Evolutionary conservation across 140 eudicot species (phyloP), one percentile per base, ranked within the genome.

Genomic region (Eryngium alpinum): DNA sequence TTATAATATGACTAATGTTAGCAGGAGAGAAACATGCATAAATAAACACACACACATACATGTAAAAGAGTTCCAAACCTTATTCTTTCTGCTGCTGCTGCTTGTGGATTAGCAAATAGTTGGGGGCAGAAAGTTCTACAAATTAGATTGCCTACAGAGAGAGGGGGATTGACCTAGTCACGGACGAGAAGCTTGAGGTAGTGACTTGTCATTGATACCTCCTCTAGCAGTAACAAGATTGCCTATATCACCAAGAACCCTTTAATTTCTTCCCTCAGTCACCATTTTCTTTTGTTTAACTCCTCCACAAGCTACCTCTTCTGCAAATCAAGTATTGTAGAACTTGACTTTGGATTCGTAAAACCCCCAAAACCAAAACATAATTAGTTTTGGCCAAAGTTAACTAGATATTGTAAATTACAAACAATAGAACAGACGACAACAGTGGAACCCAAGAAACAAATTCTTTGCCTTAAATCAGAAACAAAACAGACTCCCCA

Each of bases 41-140:
- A 9, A 22, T 9, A 2, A 70, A 34, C 46, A 38, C 46, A 38
- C 4, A 38, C 46, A 38, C 46, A 38, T 7, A 38, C 46, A 38
- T 7, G 7, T 28, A 21, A 49, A 69, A 17, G 67, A 38, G 19
- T n/a, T 77, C 46, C 46, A 38, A 2, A 86, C 97, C 93, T 94
- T 91, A 28, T 85, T 88, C 83, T 87, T 92, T 67, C 88, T 87
- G 34, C 86, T 12, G 84, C 91, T 72, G 88, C 91, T 43, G 90
- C 91, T 77, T 94, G 98, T 79, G 98, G 92, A 82, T 94, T 94
- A 49, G 97, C 98, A 14, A 94, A 88, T 81, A 94, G 81, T 73
- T 92, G 94, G 44, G 98, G 97, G 84, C 97, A 85, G 77, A 94
- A 94, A 79, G 97, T 92, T n/a, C n/a, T n/a, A n/a, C n/a, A n/a